phyloP scores from a whole-genome alignment of 345 rosid genomes.

The Aquilaria sinensis region DNA sequence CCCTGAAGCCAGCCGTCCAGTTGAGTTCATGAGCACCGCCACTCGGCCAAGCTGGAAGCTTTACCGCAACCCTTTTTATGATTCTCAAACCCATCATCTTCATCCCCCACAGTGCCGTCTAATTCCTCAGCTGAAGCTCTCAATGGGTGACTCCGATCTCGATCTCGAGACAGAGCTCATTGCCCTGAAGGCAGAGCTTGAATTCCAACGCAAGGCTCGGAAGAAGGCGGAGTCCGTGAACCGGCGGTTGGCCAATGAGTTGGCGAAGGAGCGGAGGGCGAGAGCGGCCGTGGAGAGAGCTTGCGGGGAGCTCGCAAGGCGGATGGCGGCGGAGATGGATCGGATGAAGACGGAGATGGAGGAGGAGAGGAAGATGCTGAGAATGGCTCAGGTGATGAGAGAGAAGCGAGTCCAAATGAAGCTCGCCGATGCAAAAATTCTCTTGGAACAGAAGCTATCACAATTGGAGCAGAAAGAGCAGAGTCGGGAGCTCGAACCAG shows the following conservation, averaged over 20 bases:
- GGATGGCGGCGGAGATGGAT: conserved; percentile 46
- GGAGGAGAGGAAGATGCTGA: conserved; percentile 75
- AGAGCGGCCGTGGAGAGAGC: conserved; percentile 58
- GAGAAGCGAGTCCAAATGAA: conserved; percentile 96
- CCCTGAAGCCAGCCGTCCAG: conserved; percentile 22
- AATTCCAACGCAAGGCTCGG: conserved; percentile 54
- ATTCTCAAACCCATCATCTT: conserved; percentile 16
- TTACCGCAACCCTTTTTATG: conserved; percentile 67
- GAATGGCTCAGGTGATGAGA: conserved; percentile 65
- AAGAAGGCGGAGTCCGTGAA: conserved; percentile 52
- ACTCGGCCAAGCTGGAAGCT: conserved; percentile 63
- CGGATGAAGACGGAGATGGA: conserved; percentile 54
- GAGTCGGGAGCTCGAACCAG: conserved; percentile 18
- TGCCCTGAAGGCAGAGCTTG: conserved; percentile 72
- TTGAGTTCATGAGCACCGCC: conserved; percentile 33
- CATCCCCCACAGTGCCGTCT: conserved; percentile 19
- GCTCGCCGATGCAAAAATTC: conserved; percentile 66
- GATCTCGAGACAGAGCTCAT: conserved; percentile 42
- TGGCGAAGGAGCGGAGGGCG: conserved; percentile 52
- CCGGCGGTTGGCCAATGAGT: conserved; percentile 59
- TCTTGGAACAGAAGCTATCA: conserved; percentile 62
- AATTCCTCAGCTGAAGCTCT: conserved; percentile 23
- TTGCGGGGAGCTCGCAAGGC: conserved; percentile 55
- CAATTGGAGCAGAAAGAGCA: conserved; percentile 31
- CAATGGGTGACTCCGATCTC: conserved; percentile 47